Evolutionary conservation across 495 filamentous ascomycete genomes (phyloP), one percentile per base, ranked within the genome.

Genomic region (Xanthoparmelia taractica): DNA sequence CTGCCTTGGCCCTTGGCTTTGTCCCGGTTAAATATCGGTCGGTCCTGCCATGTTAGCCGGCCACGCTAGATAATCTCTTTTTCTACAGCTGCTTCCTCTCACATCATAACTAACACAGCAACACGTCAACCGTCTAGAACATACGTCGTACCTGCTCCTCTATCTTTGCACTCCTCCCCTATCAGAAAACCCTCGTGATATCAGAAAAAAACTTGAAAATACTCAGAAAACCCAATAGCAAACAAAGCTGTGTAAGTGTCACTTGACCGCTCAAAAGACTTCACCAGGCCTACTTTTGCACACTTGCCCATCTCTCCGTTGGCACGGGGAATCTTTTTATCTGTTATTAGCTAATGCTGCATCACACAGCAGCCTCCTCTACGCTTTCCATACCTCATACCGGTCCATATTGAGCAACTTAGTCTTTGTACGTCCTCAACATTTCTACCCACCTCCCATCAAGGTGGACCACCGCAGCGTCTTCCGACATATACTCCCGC

Each of bases 181-280:
- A 60, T 50, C 50, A 69, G 66, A 71, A 72, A 72, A 71, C 56
- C 61, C 41, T 69, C 65, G 67, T 70, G 64, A 71, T 57, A 70
- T 70, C 73, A 72, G 68, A 81, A 81, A 82, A 82, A 82, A 83
- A 82, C 67, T 78, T 79, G 77, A 80, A 80, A 77, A 59, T 48
- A 68, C 41, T 15, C 27, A 54, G 33, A 62, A 69, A 66, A 60
- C 59, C 58, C 60, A 69, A 63, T 72, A 74, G 72, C 71, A 69
- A 59, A 69, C 33, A 18, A 62, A 67, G 36, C 37, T 63, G 64
- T 58, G 68, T 70, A 60, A 70, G 67, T 69, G 66, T 67, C 59
- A 59, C 15, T 55, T 56, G 37, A 63, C 48, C 15, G 47, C 33
- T 45, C 52, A 36, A 20, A 0, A 54, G 29, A 27, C 23, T 38